phyloP scores from a whole-genome alignment of 2,329 filamentous ascomycete species.

The Erysiphe pulchra region DNA sequence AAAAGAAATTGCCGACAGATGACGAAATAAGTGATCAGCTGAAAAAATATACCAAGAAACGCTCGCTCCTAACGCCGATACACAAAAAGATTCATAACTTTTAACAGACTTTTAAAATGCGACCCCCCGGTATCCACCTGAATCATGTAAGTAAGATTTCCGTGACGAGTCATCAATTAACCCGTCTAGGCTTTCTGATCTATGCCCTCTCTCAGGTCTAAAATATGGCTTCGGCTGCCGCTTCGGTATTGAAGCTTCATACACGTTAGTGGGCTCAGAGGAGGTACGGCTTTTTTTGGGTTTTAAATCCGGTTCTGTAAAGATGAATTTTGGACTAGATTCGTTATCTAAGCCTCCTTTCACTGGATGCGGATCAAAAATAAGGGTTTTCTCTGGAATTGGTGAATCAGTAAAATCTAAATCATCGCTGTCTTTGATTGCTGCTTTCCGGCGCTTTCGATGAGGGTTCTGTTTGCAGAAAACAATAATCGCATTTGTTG shows the following conservation, averaged over 20 bases:
- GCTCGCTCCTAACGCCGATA: not conserved
- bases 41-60: too few species aligned
- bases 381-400: slow-evolving; percentile 64
- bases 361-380: slow-evolving; percentile 16
- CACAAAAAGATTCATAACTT: not conserved
- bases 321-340: slow-evolving; percentile 6
- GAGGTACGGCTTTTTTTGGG: slow-evolving; percentile 7
- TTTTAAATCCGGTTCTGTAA: slow-evolving; percentile 4
- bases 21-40: too few species aligned
- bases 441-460: slow-evolving; percentile 64
- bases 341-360: slow-evolving; percentile 3
- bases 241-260: slow-evolving; percentile 7
- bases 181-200: slow-evolving; percentile 1
- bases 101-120: not conserved
- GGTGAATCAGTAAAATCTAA: slow-evolving; percentile 60
- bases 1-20: too few species aligned
- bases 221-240: slow-evolving; percentile 4
- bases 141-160: not conserved
- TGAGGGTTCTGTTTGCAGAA: slow-evolving; percentile 79
- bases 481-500: slow-evolving; percentile 63
- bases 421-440: slow-evolving; percentile 55
- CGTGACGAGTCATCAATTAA: not conserved
- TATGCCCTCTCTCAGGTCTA: not conserved
- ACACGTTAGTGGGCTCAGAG: slow-evolving; percentile 11
- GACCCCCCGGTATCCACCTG: not conserved